These are phyloP conservation scores for Raffaelea albimanens DNA, from an alignment of 2,329 filamentous ascomycete species.

Conservation along the genomic window DNA sequence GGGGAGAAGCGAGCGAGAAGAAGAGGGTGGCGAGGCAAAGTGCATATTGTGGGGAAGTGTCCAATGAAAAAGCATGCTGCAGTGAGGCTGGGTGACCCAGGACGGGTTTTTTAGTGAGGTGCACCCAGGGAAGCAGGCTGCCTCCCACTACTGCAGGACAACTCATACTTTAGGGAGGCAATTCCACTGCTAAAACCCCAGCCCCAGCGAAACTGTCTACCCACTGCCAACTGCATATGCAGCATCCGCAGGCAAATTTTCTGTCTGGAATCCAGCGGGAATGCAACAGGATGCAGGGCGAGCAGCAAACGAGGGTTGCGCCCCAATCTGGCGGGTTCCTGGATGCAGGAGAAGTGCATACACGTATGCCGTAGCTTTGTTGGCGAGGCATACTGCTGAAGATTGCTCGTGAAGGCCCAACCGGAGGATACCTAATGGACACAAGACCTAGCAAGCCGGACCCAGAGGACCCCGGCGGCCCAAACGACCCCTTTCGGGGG, in stretches of 20 bases:
- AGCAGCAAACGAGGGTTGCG: not conserved
- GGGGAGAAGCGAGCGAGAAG: too few relatives aligned
- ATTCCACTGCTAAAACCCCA: too few relatives aligned
- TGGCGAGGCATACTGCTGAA: not conserved
- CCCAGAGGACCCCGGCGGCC: too few relatives aligned
- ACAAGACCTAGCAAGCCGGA: too few relatives aligned
- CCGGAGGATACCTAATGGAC: too few relatives aligned
- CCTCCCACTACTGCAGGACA: constrained; percentile 9
- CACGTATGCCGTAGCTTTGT: not conserved
- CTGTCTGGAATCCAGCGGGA: too few relatives aligned
- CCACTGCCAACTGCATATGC: not conserved
- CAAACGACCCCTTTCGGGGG: too few relatives aligned
- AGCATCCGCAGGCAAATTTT: not conserved
- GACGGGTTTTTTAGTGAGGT: not conserved
- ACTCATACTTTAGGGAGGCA: not conserved
- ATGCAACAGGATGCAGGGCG: too few relatives aligned
- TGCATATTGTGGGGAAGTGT: too few relatives aligned
- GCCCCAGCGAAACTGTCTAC: too few relatives aligned
- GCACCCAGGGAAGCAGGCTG: not conserved
- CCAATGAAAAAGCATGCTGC: not conserved
- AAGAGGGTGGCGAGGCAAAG: too few relatives aligned
- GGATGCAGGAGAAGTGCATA: not conserved
- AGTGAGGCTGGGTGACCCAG: constrained; percentile 4
- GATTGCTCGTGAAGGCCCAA: too few relatives aligned
- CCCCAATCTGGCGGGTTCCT: constrained; percentile 4